Evolutionary conservation across 1,284 basidiomycete genomes (phyloP), one percentile per base, ranked within the genome.

Genomic region (Chalciporus sp.): DNA sequence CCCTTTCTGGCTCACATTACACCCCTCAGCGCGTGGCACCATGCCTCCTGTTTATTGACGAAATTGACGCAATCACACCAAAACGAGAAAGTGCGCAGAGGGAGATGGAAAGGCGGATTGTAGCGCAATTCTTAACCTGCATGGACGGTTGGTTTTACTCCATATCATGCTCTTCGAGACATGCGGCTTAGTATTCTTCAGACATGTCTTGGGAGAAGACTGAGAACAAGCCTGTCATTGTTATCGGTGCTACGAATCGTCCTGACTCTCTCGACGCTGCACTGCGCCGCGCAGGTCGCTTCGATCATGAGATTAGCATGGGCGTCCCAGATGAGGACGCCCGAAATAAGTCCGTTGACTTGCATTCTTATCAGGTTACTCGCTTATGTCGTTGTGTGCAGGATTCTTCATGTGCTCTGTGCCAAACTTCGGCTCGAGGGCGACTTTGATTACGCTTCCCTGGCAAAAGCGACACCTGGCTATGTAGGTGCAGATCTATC

Each of bases 281-380:
- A 0, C 76, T 98, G 12, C 85, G 96, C 42, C 81, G 95, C 59
- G 96, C 95, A 2, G 96, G 96, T 2, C 78, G 96, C 40, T 99
- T 99, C 63, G 96, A 98, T 68, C 94, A 97, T 63, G 96, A 99
- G 72, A 98, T 99, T 53, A 90, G 91, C 50, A 95, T 98, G 90
- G 92, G 94, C 23, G 95, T 98, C 4, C 96, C 96, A 1, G 94
- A 96, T 62, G 91, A 98, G 61, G 86, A 86, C 56, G 93, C 88
- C 0, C 80, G 95, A 52, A 90, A 92, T 65, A 92, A 95, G 94
- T 96, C 56, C 64, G 86, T 74, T 39, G 37, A n/a, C 2, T 10
- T 9, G 27, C 27, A 29, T 55, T 44, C 14, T 33, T n/a, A 37
- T 23, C 17, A 26, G 47, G 27, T 20, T 37, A 23, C 43, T 49